Percentiles rank a stretch among this genome's conserved stretches.
Conservation (phyloP, 2,329 filamentous ascomycete genomes). For the Pseudogymnoascus sp. region DNA sequence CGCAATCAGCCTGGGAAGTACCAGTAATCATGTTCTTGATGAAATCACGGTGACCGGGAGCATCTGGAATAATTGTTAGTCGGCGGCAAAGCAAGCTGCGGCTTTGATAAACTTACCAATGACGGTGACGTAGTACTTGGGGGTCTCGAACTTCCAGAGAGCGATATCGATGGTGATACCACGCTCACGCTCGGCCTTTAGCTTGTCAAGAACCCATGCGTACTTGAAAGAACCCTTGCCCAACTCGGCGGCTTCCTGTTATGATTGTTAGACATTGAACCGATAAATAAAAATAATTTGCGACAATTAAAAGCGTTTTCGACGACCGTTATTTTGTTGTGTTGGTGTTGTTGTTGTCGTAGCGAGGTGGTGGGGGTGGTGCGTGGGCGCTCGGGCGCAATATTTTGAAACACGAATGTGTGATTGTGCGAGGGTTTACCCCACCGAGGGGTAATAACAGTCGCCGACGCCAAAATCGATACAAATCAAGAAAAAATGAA, state of each 20-base stretch:
- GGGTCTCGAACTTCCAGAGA: constrained; percentile 99
- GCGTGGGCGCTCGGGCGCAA: constrained; percentile 18
- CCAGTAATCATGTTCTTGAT: constrained; percentile 99
- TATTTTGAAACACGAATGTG: constrained; percentile 24
- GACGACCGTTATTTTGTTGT: constrained; percentile 15
- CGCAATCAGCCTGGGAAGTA: constrained; percentile 99
- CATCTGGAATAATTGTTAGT: constrained; percentile 50
- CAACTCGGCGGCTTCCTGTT: constrained; percentile 93
- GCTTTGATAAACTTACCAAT: constrained; percentile 59
- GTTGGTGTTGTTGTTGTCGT: constrained; percentile 19
- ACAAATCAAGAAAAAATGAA: constrained; percentile 8
- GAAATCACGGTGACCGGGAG: constrained; percentile 99
- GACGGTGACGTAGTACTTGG: constrained; percentile 96
- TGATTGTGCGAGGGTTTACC: constrained; percentile 24
- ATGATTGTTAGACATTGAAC: constrained; percentile 19
- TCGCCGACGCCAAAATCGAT: constrained; percentile 23
- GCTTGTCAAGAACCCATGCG: constrained; percentile 99
- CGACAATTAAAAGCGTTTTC: neutral
- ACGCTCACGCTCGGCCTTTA: constrained; percentile 99
- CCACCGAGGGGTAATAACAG: constrained; percentile 30
- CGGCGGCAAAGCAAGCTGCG: neutral
- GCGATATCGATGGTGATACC: constrained; percentile 99
- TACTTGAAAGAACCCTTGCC: constrained; percentile 99
- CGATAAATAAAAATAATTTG: neutral
- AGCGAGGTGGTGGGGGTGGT: constrained; percentile 6